A percentile compares a stretch with the other conserved stretches of the same genome.
Conservation (phyloP, 106 monocot genomes). For the Dendrobium officinale region DNA sequence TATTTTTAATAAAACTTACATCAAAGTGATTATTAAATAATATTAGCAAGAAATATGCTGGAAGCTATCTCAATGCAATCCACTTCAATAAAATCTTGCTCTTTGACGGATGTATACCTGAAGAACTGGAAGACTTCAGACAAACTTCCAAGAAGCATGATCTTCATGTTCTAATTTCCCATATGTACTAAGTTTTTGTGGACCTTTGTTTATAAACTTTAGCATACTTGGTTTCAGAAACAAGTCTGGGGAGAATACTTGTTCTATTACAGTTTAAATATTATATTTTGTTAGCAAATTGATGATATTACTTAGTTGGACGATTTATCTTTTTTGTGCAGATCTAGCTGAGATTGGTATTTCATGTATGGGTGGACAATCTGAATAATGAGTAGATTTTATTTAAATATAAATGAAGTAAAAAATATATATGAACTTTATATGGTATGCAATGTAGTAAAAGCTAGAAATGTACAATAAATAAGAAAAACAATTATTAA, state of each 20-base stretch:
- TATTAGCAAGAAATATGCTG: not conserved
- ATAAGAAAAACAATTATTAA: not conserved
- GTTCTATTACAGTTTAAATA: not conserved
- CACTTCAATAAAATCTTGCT: not conserved
- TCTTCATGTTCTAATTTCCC: not conserved
- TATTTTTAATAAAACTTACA: not conserved
- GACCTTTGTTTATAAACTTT: not conserved
- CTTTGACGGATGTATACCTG: not conserved
- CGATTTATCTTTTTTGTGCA: not conserved
- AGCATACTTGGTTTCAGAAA: not conserved
- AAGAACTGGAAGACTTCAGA: not conserved
- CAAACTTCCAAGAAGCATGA: not conserved
- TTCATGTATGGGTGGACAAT: not conserved
- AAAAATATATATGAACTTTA: not conserved
- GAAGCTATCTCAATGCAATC: not conserved
- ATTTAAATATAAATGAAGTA: not conserved
- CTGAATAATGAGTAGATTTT: not conserved
- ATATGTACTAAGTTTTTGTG: not conserved
- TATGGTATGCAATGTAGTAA: not conserved
- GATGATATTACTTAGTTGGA: not conserved
- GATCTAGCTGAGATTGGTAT: not conserved
- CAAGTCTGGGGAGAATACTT: not conserved
- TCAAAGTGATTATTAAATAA: not conserved
- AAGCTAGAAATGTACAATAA: not conserved
- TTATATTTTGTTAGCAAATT: not conserved